Evolutionary conservation across 257 asterid genomes (phyloP).

Genomic region (Gardenia jasminoides): DNA sequence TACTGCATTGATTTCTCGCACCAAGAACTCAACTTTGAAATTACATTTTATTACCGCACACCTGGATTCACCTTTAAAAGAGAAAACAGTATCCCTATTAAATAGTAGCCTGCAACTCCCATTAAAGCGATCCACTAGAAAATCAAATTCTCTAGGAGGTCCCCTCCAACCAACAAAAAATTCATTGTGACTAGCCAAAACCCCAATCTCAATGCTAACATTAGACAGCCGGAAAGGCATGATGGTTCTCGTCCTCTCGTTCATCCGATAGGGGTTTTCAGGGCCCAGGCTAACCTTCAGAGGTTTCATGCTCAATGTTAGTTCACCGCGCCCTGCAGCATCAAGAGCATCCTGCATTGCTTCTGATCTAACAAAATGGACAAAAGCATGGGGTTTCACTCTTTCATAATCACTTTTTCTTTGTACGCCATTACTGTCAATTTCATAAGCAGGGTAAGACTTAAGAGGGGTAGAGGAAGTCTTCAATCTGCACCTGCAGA

Average conservation of each 20-base stretch:
- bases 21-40: constrained; percentile 64
- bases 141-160: constrained; percentile 51
- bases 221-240: constrained; percentile 53
- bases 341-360: constrained; percentile 55
- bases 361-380: constrained; percentile 65
- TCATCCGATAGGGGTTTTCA: constrained; percentile 56
- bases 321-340: constrained; percentile 57
- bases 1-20: constrained; percentile 68
- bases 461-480: constrained; percentile 88
- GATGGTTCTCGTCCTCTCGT: constrained; percentile 64
- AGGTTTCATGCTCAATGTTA: constrained; percentile 33
- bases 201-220: constrained; percentile 59
- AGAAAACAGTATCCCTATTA: constrained; percentile 65
- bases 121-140: constrained; percentile 74
- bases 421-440: constrained; percentile 33
- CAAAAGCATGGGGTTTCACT: constrained; percentile 82
- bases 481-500: constrained; percentile 88
- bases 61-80: constrained; percentile 37
- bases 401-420: constrained; percentile 46
- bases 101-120: constrained; percentile 67
- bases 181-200: constrained; percentile 52
- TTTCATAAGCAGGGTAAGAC: constrained; percentile 57
- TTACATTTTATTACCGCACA: constrained; percentile 59
- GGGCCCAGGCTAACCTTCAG: constrained; percentile 78
- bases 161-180: constrained; percentile 84